Conservation (phyloP, 2,329 filamentous ascomycete genomes). For the Hymenoscyphus linearis region DNA sequence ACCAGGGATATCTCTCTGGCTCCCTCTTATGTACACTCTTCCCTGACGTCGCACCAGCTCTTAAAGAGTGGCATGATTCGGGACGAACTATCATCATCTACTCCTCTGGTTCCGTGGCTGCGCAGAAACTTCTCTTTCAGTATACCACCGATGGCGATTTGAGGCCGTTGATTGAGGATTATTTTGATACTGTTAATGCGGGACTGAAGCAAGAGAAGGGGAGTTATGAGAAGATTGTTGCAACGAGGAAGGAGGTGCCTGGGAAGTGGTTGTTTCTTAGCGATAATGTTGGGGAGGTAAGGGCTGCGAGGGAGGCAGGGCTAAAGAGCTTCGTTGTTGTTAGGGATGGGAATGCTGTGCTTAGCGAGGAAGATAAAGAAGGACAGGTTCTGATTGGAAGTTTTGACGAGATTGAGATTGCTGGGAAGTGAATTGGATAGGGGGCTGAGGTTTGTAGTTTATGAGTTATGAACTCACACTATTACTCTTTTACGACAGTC, state of each 20-base stretch:
- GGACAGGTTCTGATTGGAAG: conserved; percentile 24
- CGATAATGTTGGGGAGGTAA: conserved; percentile 69
- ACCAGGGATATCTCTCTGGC: conserved; percentile 65
- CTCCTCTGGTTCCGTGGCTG: conserved; percentile 73
- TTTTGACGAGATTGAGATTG: conserved; percentile 25
- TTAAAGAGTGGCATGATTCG: conserved; percentile 54
- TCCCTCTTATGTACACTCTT: conserved; percentile 69
- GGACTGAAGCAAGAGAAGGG: conserved; percentile 62
- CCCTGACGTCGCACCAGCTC: conserved; percentile 61
- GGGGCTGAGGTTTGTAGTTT: not conserved
- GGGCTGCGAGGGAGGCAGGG: conserved; percentile 56
- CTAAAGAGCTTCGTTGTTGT: conserved; percentile 58
- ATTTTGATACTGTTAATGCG: conserved; percentile 78
- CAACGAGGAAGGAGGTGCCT: conserved; percentile 37
- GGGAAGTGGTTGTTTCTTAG: conserved; percentile 70
- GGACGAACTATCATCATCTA: conserved; percentile 64
- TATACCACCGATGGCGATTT: conserved; percentile 53
- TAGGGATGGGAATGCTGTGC: conserved; percentile 64
- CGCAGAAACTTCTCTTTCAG: conserved; percentile 74
- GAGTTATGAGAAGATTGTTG: conserved; percentile 51
- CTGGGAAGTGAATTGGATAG: not conserved
- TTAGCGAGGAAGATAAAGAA: conserved; percentile 44
- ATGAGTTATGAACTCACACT: no score
- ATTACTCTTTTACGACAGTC: no score
- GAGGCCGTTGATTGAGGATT: conserved; percentile 53